Evolutionary conservation across 257 asterid genomes (phyloP).

Genomic region (Gentiana macrophylla): DNA sequence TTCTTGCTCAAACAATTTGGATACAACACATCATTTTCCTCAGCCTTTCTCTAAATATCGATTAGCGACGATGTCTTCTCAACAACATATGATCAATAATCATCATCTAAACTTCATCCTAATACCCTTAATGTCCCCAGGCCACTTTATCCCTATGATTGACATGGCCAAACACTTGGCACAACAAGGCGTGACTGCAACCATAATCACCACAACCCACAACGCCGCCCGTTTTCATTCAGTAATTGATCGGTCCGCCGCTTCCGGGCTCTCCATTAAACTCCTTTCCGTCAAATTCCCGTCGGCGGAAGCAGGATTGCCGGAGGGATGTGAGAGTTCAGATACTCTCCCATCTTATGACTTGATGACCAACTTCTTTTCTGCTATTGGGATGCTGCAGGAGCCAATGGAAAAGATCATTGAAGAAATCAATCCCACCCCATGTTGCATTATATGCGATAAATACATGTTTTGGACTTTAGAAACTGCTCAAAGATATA

Average conservation of each 20-base stretch:
- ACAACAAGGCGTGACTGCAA: slow-evolving; percentile 20
- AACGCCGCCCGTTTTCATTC: slow-evolving; percentile 25
- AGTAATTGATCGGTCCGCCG: slow-evolving; percentile 22
- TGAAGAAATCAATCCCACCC: slow-evolving; percentile 23
- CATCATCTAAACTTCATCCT: slow-evolving; percentile 22
- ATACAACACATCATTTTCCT: too few species aligned
- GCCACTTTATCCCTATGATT: slow-evolving; percentile 51
- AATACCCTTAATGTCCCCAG: slow-evolving; percentile 53
- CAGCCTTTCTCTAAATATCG: too few species aligned
- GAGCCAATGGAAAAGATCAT: slow-evolving; percentile 21
- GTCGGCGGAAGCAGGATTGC: slow-evolving; percentile 32
- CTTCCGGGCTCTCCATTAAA: slow-evolving; percentile 22
- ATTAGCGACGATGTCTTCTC: background rate
- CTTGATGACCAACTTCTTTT: slow-evolving; percentile 15
- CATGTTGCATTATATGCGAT: slow-evolving; percentile 40
- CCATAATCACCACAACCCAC: slow-evolving; percentile 35
- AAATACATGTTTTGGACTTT: slow-evolving; percentile 32
- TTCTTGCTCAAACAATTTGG: too few species aligned
- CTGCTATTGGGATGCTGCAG: slow-evolving; percentile 23
- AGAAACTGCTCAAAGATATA: slow-evolving; percentile 17
- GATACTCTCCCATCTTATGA: slow-evolving; percentile 32
- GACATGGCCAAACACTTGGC: slow-evolving; percentile 51
- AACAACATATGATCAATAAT: too few species aligned
- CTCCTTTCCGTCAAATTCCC: slow-evolving; percentile 29
- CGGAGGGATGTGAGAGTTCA: slow-evolving; percentile 36